Evolutionary conservation across 169 alveolate species (phyloP), one percentile per base, ranked within the genome.

Genomic region (Theileria equi): DNA sequence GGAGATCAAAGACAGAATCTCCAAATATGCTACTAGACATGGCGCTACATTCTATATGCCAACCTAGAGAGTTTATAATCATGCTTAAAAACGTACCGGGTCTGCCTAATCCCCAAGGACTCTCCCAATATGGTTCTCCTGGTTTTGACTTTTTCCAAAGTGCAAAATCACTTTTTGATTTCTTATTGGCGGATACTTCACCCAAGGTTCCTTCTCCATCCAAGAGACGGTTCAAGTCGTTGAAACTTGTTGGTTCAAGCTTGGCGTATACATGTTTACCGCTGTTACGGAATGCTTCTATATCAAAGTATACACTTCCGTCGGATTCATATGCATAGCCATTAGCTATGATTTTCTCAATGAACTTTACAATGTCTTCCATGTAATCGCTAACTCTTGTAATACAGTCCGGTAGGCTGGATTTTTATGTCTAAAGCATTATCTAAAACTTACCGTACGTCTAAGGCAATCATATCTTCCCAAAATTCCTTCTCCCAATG

Each of bases 41-140:
- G 26, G 95, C 98, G 36, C 98, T 94, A 85, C 99, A 98, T 88
- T 98, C 99, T 64, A 98, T 96, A 88, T 98, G 99, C 99, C 99
- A 97, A n/a, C 99, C 94, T 81, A 48, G 8, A 2, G 44, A 29
- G 21, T 29, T 17, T 21, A 47, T 11, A 67, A 7, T 34, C 7
- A 10, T n/a, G 21, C 8, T 10, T 13, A 2, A 0, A 34, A 1
- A 17, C 78, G 7, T 13, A 80, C 93, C 99, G 4, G 99, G 99
- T 65, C 99, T 89, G 31, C 99, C 99, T 54, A 87, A 78, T 26
- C 99, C 99, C 98, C 98, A 97, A 0, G 98, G 98, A 21, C 98
- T 92, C 11, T 89, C 94, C 99, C 99, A 97, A 59, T 72, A 82
- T 3, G 99, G 99, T 81, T 97, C 99, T 55, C 89, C 94, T 29